A percentile compares a stretch with the other conserved stretches of the same genome.
Evolutionary conservation across 1,284 basidiomycete species (phyloP).

Genomic region (Cryptococcus sp.): DNA sequence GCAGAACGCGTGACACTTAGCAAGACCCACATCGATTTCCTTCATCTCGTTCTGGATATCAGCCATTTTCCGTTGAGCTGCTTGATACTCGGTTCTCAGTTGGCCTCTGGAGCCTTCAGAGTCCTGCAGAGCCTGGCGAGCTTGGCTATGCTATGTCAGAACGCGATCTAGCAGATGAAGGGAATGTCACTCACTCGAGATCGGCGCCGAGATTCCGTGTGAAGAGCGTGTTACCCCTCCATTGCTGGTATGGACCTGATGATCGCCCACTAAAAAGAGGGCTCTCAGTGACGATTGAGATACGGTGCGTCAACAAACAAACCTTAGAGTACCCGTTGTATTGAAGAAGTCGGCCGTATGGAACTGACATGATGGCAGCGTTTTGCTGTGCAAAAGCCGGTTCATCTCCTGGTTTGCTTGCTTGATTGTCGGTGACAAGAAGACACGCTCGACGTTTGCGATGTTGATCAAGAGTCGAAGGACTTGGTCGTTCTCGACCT

Average conservation of each 20-base stretch:
- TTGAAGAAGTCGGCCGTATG: constrained; percentile 33
- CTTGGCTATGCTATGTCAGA: neutral
- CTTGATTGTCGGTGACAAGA: constrained; percentile 65
- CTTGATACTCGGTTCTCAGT: neutral
- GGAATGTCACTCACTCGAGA: constrained; percentile 27
- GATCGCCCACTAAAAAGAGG: no score
- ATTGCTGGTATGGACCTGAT: constrained; percentile 24
- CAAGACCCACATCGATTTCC: neutral
- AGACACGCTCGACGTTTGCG: constrained; percentile 67
- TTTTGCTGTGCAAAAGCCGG: constrained; percentile 37
- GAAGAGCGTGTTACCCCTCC: constrained; percentile 29
- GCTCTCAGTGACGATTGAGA: no score
- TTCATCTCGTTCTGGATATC: constrained; percentile 6
- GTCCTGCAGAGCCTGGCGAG: neutral
- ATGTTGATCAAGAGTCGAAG: constrained; percentile 79
- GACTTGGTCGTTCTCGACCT: constrained; percentile 77
- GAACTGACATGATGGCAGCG: constrained; percentile 16
- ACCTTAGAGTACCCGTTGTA: constrained; percentile 16
- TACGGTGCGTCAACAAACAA: neutral
- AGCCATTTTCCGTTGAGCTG: constrained; percentile 3
- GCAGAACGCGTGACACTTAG: neutral
- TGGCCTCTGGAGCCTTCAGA: constrained; percentile 3
- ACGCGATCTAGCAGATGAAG: neutral
- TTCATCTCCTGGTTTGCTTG: constrained; percentile 63
- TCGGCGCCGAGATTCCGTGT: constrained; percentile 31